Percentiles rank a stretch among this genome's conserved stretches.
Conservation (phyloP, 768 basidiomycete species). For the Boletus huronensis region DNA sequence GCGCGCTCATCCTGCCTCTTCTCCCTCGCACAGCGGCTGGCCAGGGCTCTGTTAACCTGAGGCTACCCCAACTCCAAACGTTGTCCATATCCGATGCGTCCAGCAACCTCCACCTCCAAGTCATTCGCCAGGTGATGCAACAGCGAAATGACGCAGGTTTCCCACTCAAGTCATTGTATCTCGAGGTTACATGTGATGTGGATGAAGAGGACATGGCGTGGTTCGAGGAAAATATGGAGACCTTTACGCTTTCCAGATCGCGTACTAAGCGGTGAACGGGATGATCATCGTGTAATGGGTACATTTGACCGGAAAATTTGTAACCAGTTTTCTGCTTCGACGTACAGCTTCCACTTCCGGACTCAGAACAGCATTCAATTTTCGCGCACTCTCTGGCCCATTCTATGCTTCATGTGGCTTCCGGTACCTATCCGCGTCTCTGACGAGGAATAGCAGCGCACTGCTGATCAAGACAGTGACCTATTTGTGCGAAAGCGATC, state of each 20-base stretch:
- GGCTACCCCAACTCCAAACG: background rate
- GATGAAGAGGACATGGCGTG: background rate
- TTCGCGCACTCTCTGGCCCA: too few relatives aligned
- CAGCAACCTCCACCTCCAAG: background rate
- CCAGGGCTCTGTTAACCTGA: background rate
- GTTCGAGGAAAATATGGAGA: background rate
- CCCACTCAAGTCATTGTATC: background rate
- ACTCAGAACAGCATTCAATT: too few relatives aligned
- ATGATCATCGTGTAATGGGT: too few relatives aligned
- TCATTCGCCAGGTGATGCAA: background rate
- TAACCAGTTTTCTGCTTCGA: too few relatives aligned
- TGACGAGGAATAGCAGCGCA: slow-evolving; percentile 21
- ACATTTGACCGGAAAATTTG: too few relatives aligned
- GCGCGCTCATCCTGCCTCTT: background rate
- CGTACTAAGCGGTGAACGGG: too few relatives aligned
- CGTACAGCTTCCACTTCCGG: background rate
- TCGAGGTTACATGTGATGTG: background rate
- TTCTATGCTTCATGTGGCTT: slow-evolving; percentile 4
- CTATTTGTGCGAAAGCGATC: slow-evolving; percentile 7
- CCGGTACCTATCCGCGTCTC: slow-evolving; percentile 21
- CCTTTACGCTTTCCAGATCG: background rate
- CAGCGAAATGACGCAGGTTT: background rate
- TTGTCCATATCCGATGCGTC: background rate
- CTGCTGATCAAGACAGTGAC: slow-evolving; percentile 14
- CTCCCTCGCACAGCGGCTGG: background rate